These are phyloP conservation scores for Ogataea dorogensis DNA, from an alignment of 805 yeast genomes.

Conservation along the genomic window DNA sequence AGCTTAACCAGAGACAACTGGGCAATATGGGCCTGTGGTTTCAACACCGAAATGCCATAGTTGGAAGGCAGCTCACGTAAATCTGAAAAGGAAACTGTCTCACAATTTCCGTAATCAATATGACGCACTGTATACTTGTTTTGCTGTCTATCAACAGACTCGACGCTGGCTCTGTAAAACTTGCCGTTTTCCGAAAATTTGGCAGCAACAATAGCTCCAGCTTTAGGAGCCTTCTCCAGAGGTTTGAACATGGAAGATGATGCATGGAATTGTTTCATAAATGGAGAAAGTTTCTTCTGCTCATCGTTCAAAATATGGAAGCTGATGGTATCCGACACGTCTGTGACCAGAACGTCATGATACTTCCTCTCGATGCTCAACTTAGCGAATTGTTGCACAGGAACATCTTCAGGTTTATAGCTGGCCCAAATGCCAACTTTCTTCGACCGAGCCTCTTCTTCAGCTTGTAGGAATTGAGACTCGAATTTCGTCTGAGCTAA, in stretches of 20 bases:
- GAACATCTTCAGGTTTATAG: constrained; percentile 46
- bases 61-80: constrained; percentile 54
- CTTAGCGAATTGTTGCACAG: constrained; percentile 17
- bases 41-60: constrained; percentile 38
- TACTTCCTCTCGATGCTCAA: constrained; percentile 37
- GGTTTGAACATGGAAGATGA: constrained; percentile 35
- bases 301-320: constrained; percentile 44
- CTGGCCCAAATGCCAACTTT: constrained; percentile 68
- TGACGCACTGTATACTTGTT: constrained; percentile 51
- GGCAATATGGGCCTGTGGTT: constrained; percentile 57
- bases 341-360: constrained; percentile 54
- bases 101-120: constrained; percentile 60
- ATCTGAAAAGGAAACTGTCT: constrained; percentile 41
- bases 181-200: constrained; percentile 51
- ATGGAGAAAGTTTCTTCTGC: constrained; percentile 39
- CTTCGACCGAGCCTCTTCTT: constrained; percentile 53
- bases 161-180: constrained; percentile 57
- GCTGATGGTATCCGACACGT: constrained; percentile 40
- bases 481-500: constrained; percentile 55
- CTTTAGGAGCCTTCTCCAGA: constrained; percentile 44
- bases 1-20: constrained; percentile 50
- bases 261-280: constrained; percentile 48
- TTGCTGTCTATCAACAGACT: constrained; percentile 43
- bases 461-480: constrained; percentile 56
- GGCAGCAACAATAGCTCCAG: constrained; percentile 55